These are phyloP conservation scores for Pseudocercospora cruenta DNA, from an alignment of 2,329 filamentous ascomycete genomes.

Conservation along the genomic window DNA sequence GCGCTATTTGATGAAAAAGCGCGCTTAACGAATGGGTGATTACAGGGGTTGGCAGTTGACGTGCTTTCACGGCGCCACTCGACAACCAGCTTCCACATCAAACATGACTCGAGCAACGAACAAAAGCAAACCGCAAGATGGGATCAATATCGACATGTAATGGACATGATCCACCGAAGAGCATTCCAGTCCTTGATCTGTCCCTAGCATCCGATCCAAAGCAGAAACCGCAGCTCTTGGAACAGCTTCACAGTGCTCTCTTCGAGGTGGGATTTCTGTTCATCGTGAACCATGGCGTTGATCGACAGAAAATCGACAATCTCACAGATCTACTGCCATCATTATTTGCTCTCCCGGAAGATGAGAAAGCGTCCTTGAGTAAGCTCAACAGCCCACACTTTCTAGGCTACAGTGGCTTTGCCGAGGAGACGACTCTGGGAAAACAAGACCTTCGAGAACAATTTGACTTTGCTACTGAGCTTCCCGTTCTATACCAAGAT, in stretches of 20 bases:
- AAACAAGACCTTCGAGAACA: slow-evolving; percentile 59
- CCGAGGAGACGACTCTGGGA: slow-evolving; percentile 60
- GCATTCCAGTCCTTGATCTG: slow-evolving; percentile 56
- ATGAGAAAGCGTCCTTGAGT: slow-evolving; percentile 47
- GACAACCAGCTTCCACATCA: not conserved
- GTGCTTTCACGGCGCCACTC: not conserved
- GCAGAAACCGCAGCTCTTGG: slow-evolving; percentile 45
- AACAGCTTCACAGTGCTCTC: slow-evolving; percentile 51
- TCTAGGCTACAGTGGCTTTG: slow-evolving; percentile 61
- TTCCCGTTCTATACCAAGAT: slow-evolving; percentile 35
- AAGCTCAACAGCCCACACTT: slow-evolving; percentile 63
- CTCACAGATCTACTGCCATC: slow-evolving; percentile 48
- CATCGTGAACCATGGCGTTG: slow-evolving; percentile 55
- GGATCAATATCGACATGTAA: not conserved
- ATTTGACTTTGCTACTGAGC: slow-evolving; percentile 61
- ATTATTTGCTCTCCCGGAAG: slow-evolving; percentile 48
- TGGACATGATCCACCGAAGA: not conserved
- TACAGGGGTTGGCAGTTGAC: no score
- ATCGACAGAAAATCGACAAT: slow-evolving; percentile 40
- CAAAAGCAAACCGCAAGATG: not conserved
- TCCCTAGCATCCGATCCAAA: slow-evolving; percentile 45
- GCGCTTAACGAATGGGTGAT: no score
- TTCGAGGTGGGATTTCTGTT: slow-evolving; percentile 60
- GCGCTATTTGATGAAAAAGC: no score
- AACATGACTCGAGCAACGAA: not conserved